These are phyloP conservation scores for Elongisporangium undulatum DNA, from an alignment of 352 stramenopile genomes.

Conservation along the genomic window DNA sequence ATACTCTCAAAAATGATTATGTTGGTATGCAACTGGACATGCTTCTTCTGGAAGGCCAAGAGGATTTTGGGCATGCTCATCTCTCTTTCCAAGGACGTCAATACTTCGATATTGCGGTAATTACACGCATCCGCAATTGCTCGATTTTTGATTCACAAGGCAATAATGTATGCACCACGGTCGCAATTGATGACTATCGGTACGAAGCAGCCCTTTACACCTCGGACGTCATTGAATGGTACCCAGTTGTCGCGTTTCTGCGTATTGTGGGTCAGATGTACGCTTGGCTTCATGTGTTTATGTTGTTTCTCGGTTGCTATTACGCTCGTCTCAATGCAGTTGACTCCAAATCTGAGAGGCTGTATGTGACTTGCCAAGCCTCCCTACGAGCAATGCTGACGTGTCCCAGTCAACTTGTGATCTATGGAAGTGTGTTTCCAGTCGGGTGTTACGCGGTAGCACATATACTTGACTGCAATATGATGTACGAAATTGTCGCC, in stretches of 20 bases:
- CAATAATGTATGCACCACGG: neutral
- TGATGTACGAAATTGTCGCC: too few relatives aligned
- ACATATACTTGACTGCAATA: too few relatives aligned
- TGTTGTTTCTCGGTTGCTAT: neutral
- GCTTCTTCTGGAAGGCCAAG: neutral
- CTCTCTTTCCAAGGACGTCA: slow-evolving; percentile 4
- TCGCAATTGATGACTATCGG: neutral
- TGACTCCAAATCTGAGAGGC: neutral
- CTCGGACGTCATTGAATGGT: neutral
- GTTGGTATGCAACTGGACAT: slow-evolving; percentile 1
- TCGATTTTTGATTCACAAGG: neutral
- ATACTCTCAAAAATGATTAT: slow-evolving; percentile 1
- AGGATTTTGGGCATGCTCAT: slow-evolving; percentile 2
- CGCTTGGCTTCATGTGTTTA: neutral
- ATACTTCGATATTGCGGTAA: neutral
- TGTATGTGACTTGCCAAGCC: neutral
- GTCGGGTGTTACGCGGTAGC: too few relatives aligned
- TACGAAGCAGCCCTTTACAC: neutral
- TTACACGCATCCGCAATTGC: neutral
- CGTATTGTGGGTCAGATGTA: neutral
- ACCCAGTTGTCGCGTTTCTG: neutral
- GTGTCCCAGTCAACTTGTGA: neutral
- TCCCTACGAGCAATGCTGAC: neutral
- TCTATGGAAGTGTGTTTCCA: neutral
- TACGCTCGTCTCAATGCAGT: neutral